Percentiles rank a stretch among this genome's conserved stretches.
These are phyloP conservation scores for Kazachstania sp. DNA, from an alignment of 1,139 yeast species.

Conservation along the genomic window DNA sequence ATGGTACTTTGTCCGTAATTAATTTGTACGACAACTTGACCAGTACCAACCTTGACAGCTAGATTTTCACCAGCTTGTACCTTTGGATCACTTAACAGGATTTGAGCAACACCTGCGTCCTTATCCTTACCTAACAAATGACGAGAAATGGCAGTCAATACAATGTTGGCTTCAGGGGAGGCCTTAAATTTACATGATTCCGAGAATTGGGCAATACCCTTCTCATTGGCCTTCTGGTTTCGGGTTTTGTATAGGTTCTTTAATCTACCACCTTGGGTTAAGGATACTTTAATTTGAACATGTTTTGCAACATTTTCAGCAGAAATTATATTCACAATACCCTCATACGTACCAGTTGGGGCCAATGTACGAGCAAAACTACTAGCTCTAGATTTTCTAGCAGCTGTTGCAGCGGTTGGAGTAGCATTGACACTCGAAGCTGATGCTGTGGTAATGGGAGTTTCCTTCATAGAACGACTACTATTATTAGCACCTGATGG, in stretches of 20 bases:
- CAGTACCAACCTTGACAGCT: conserved; percentile 25
- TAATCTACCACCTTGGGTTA: conserved; percentile 44
- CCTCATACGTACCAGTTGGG: conserved; percentile 41
- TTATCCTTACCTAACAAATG: conserved; percentile 68
- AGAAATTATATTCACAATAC: conserved; percentile 44
- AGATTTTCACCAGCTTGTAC: conserved; percentile 26
- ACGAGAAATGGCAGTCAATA: conserved; percentile 54
- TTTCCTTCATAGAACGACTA: neutral
- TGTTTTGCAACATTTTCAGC: conserved; percentile 32
- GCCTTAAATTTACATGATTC: conserved; percentile 60
- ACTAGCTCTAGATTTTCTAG: conserved; percentile 16
- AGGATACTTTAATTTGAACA: conserved; percentile 44
- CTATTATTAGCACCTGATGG: neutral
- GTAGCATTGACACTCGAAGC: neutral
- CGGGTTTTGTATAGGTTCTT: conserved; percentile 63
- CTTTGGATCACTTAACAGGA: conserved; percentile 27
- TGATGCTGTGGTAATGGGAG: neutral
- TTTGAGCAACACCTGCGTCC: conserved; percentile 50
- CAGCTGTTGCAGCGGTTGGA: neutral
- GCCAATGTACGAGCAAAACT: conserved; percentile 36
- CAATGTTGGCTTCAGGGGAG: conserved; percentile 47
- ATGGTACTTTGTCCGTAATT: conserved; percentile 13
- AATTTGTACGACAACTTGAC: conserved; percentile 25
- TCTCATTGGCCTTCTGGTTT: conserved; percentile 43
- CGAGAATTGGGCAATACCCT: conserved; percentile 46